Evolutionary conservation across 495 filamentous ascomycete species (phyloP), one percentile per base, ranked within the genome.

Genomic region (Thermochaetoides thermophila): DNA sequence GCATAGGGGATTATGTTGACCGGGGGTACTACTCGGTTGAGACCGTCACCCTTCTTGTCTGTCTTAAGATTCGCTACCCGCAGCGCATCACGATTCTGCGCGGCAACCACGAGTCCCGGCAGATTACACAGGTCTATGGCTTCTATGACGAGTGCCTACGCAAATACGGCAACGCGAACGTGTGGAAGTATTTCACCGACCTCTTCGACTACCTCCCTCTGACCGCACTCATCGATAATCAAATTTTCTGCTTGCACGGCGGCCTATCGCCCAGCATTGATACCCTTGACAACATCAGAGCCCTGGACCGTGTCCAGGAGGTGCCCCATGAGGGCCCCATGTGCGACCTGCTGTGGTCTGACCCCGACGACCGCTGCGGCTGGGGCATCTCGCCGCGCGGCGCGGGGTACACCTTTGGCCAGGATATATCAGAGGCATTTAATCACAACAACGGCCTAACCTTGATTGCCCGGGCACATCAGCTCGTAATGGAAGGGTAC

Each of bases 141-240:
- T 95, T 95, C 65, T 95, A 95, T 63, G 86, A 95, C 56, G 86
- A 95, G 53, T 95, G 86, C 54, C 71, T 95, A 32, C 79, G 86
- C 49, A 95, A 95, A 67, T 95, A 95, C 50, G 86, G 86, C 60
- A 95, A 93, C 53, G 89, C 89, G 41, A 96, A 95, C 53, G 89
- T 97, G 43, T 97, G 89, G 89, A 95, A 94, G 70, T 95, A 81
- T 64, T 97, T 96, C 60, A 96, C 89, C 46, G 89, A 97, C 55
- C 76, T 97, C 21, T 96, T 97, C 66, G 89, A 97, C 64, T 97
- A 86, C 62, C 84, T 97, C 25, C 89, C 89, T 43, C 77, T 97
- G 52, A 97, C 89, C 42, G 89, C 89, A 39, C 73, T 97, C 42
- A 97, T 97, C 63, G 87, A 97, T 63, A 95, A 94, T 63, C 89